Base-by-base conservation (phyloP, 768 basidiomycete genomes). In the Lactifluus subvellereus region DNA sequence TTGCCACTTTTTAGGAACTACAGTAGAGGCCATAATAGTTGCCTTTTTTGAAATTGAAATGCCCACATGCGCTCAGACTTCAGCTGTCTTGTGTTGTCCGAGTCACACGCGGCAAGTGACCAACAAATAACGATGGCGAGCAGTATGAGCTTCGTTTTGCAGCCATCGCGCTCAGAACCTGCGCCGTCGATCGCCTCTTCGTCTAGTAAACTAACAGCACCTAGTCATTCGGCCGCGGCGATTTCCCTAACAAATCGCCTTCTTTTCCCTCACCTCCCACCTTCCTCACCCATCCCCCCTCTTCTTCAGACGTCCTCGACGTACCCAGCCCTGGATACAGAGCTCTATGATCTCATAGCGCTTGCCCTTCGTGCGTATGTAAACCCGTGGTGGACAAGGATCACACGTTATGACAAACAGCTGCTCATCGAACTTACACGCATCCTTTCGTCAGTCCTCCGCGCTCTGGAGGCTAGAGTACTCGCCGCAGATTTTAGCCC, bases 371-470 rank as follows among this genome's bases (percentile, higher is more conserved):
- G 91, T 38, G 90, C 90, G 6, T 88, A 80, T 69, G 83, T 94
- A 42, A 82, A 84, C 52, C 87, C 89, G 1, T 94, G 91, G 92
- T 94, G 91, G 89, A 79, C 87, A 37, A 89, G 84, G 69, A 80
- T 94, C 57, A 83, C 91, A 1, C 82, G 88, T 62, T 89, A 90
- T 65, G 91, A 94, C 81, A 90, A 84, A 70, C 86, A 91, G 59
- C 81, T 94, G 61, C 81, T 92, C 32, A 87, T 89, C 27, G 83
- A 88, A 66, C 82, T 92, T 54, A 79, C 86, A 0, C 72, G 71
- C 42, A 77, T 89, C 68, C 74, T 91, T 61, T 76, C 79, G 5
- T 75, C 78, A 66, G 80, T 91, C 70, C 68, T 87, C 10, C 84
- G 79, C 64, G 74, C 74, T 4, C 77, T 95, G 48, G 86, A 92